Conservation (phyloP, 768 basidiomycete genomes). For the Rhizopogon roseolus region DNA sequence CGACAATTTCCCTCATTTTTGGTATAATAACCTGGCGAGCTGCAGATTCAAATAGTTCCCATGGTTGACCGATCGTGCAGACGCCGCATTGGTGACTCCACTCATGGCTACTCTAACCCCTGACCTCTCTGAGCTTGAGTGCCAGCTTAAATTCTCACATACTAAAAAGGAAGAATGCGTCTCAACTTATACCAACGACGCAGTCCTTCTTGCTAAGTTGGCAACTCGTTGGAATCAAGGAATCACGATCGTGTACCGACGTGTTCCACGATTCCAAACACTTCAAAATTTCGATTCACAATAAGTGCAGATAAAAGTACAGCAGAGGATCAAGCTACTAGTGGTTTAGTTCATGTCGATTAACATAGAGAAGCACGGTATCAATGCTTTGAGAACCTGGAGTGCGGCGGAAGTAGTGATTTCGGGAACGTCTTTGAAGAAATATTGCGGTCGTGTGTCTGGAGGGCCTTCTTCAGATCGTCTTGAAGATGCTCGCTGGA, state of each 20-base stretch:
- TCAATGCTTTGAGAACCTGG: not conserved
- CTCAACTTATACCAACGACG: no score
- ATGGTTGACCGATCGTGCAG: no score
- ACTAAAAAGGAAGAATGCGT: no score
- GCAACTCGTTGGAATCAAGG: no score
- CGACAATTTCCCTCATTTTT: slow-evolving; percentile 30
- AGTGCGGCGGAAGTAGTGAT: slow-evolving; percentile 32
- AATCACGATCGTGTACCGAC: no score
- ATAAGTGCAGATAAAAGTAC: not conserved
- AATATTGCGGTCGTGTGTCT: slow-evolving; percentile 43
- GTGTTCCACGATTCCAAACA: not conserved
- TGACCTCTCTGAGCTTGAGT: slow-evolving; percentile 40
- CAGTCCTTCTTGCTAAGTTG: no score
- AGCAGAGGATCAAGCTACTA: not conserved
- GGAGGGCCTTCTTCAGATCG: slow-evolving; percentile 34
- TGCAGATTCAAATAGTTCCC: not conserved
- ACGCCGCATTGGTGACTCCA: slow-evolving; percentile 30
- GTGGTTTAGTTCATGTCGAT: not conserved
- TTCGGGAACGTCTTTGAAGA: slow-evolving; percentile 48
- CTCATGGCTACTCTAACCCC: slow-evolving; percentile 38
- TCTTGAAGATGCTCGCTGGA: slow-evolving; percentile 31
- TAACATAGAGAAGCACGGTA: not conserved
- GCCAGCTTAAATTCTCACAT: not conserved
- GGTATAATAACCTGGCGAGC: slow-evolving; percentile 30
- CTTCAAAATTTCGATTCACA: not conserved